phyloP scores from a whole-genome alignment of 2,329 filamentous ascomycete species.

The Tolypocladium guangdongense region DNA sequence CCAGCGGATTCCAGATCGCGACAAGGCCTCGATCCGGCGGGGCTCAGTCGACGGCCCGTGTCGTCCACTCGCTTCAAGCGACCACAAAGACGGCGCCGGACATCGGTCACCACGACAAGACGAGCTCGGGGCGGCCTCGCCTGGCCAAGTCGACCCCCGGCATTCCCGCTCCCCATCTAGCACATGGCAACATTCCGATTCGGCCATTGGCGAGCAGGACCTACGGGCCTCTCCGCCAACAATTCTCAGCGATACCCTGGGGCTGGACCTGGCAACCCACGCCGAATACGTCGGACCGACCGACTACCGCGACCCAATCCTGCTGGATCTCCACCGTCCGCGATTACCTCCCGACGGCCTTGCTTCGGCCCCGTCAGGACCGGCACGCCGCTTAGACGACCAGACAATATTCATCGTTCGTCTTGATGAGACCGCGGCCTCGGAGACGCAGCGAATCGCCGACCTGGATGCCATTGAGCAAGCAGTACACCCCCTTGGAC shows the following conservation, averaged over 20 bases:
- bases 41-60: background rate
- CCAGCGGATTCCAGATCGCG: background rate
- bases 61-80: background rate
- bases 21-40: background rate
- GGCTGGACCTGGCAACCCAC: constrained; percentile 46
- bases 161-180: constrained; percentile 5
- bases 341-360: constrained; percentile 3
- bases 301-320: constrained; percentile 44
- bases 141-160: background rate
- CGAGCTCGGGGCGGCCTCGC: background rate
- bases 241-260: constrained; percentile 33
- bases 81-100: background rate
- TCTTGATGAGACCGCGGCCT: constrained; percentile 22
- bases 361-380: constrained; percentile 7
- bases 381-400: constrained; percentile 21
- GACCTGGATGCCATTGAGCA: constrained; percentile 44
- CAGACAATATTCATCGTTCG: constrained; percentile 25
- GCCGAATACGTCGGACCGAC: constrained; percentile 50
- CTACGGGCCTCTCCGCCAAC: constrained; percentile 9
- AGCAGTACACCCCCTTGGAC: constrained; percentile 51
- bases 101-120: background rate
- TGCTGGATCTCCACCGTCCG: constrained; percentile 45
- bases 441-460: constrained; percentile 28
- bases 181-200: background rate
- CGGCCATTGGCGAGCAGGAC: background rate